Percentiles rank a stretch among this genome's conserved stretches.
phyloP scores from a whole-genome alignment of 2,329 filamentous ascomycete genomes.

The Colletotrichum falcatum region DNA sequence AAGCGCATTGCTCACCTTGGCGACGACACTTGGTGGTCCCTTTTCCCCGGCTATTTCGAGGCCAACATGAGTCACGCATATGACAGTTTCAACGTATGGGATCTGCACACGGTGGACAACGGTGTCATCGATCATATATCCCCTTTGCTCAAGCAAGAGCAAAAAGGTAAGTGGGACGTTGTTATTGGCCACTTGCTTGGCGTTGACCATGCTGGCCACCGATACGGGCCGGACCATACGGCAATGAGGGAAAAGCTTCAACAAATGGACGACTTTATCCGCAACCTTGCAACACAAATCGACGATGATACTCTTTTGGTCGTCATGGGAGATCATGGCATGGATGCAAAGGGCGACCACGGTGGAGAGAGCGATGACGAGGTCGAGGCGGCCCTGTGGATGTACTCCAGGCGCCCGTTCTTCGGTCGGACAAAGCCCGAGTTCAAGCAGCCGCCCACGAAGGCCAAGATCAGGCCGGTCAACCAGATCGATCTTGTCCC shows the following conservation, averaged over 20 bases:
- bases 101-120: conserved; percentile 95
- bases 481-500: conserved; percentile 96
- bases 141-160: conserved; percentile 77
- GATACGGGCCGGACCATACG: conserved; percentile 92
- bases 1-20: conserved; percentile 90
- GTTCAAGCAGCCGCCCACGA: conserved; percentile 69
- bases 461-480: conserved; percentile 80
- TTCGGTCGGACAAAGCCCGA: conserved; percentile 82
- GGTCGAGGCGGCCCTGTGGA: conserved; percentile 94
- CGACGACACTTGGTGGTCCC: conserved; percentile 96
- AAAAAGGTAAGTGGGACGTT: conserved; percentile 86
- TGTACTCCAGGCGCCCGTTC: conserved; percentile 90
- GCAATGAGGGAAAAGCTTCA: conserved; percentile 91
- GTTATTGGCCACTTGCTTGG: conserved; percentile 94
- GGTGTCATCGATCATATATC: conserved; percentile 93
- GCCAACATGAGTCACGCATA: conserved; percentile 87
- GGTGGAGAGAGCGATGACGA: conserved; percentile 99
- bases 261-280: conserved; percentile 89
- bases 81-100: conserved; percentile 98
- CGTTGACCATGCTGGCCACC: conserved; percentile 96
- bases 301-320: conserved; percentile 90
- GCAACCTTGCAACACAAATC: conserved; percentile 75
- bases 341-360: conserved; percentile 97
- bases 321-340: conserved; percentile 99
- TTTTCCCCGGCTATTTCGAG: conserved; percentile 96